Conservation (phyloP, 2,329 filamentous ascomycete species). For the Blastomyces parvus region DNA sequence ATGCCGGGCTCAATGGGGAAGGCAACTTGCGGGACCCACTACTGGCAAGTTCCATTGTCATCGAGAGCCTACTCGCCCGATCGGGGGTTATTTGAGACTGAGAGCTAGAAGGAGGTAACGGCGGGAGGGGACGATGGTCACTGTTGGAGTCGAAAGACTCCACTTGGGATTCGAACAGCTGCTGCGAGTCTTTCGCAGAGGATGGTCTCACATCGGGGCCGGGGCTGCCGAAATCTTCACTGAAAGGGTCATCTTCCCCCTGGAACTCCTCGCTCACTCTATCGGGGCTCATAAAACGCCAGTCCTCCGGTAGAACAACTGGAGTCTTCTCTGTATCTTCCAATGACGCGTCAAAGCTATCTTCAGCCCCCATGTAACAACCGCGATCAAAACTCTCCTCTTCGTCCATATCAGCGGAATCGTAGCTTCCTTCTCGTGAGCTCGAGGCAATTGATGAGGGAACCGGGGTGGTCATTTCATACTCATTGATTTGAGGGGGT, state of each 20-base stretch:
- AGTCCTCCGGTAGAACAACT: conserved; percentile 94
- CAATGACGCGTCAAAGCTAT: conserved; percentile 91
- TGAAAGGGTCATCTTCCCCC: conserved; percentile 58
- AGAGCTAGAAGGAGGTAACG: conserved; percentile 53
- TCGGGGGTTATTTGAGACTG: conserved; percentile 24
- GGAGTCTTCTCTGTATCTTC: conserved; percentile 97
- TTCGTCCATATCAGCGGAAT: conserved; percentile 62
- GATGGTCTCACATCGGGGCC: conserved; percentile 51
- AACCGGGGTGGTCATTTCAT: conserved; percentile 94
- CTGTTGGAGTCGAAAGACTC: conserved; percentile 69
- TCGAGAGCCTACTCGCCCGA: conserved; percentile 53
- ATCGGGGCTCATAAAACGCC: conserved; percentile 67
- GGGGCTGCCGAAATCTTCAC: conserved; percentile 53
- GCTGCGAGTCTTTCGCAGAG: conserved; percentile 22
- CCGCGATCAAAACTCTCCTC: conserved; percentile 55
- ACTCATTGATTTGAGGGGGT: conserved; percentile 91
- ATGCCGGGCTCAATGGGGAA: conserved; percentile 58
- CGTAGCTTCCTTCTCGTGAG: conserved; percentile 87
- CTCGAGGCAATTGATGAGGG: conserved; percentile 84
- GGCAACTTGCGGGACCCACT: conserved; percentile 60
- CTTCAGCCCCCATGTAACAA: conserved; percentile 57
- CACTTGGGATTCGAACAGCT: conserved; percentile 49
- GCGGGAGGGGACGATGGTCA: conserved; percentile 76
- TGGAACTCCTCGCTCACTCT: conserved; percentile 47
- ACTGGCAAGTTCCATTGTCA: conserved; percentile 62